Evolutionary conservation across 164 flowering plant species (phyloP).

Genomic region (Nelumbo lutea): DNA sequence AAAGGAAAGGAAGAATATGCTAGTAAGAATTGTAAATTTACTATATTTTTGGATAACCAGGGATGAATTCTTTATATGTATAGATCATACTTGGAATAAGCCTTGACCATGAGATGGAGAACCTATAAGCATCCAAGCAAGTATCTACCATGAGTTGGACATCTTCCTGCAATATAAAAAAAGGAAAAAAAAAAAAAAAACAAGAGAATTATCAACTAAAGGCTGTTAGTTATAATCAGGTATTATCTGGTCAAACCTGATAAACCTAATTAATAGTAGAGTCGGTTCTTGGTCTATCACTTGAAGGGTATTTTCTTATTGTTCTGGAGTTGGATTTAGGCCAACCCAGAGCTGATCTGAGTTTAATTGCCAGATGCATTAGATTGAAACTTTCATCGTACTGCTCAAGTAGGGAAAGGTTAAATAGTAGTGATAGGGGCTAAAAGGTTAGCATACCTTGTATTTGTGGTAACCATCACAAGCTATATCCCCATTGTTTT

Average conservation of each 20-base stretch:
- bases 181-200: not conserved
- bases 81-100: constrained; percentile 12
- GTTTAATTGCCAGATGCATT: too few species aligned
- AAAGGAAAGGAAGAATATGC: too few species aligned
- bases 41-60: too few species aligned
- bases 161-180: constrained; percentile 16
- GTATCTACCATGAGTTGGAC: constrained; percentile 18
- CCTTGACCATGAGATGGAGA: constrained; percentile 25
- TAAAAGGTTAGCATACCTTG: constrained; percentile 11
- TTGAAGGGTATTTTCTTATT: too few species aligned
- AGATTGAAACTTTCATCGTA: too few species aligned
- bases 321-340: too few species aligned
- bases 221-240: too few species aligned
- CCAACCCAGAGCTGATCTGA: too few species aligned
- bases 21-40: too few species aligned
- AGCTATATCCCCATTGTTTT: constrained; percentile 24
- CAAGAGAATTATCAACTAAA: not conserved
- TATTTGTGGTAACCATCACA: constrained; percentile 32
- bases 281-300: too few species aligned
- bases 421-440: not conserved
- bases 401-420: not conserved
- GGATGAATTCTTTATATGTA: not conserved
- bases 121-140: constrained; percentile 17
- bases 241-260: too few species aligned
- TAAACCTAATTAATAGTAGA: too few species aligned